Base-by-base conservation (phyloP, 2,329 filamentous ascomycete species). In the Pseudogymnoascus sp. region DNA sequence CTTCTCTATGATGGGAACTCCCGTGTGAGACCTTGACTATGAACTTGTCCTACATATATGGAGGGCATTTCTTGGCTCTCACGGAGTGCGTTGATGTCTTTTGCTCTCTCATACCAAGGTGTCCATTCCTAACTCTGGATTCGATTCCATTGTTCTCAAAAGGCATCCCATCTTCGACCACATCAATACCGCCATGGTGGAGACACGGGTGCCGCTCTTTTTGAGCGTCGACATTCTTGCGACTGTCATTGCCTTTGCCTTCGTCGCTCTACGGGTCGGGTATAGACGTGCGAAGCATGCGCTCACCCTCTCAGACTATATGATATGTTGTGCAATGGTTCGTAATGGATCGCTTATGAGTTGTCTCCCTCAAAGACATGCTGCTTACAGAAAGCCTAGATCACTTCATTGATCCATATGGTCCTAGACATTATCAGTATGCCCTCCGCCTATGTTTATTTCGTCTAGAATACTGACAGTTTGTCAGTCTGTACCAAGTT, bases 321-420 rank as follows among this genome's bases (percentile, higher is more conserved):
- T 53, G 47, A 53, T 53, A 53, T 53, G 47, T 20, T 53, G 47
- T 14, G 47, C 47, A n/a, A 53, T 53, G 47, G 47, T 53, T 53
- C 15, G 47, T 53, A 53, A 20, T 6, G 25, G n/a, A 6, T 33
- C 35, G 47, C n/a, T 20, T 53, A 14, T 53, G 47, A 18, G 9
- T 28, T 14, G 15, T 6, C 11, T 8, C 28, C 15, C 15, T 35
- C 33, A 12, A 33, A 53, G 28, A 33, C 9, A 53, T 35, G 28
- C 6, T 53, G 47, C 47, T 53, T 53, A 53, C 47, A 18, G 11
- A 6, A 53, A 53, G 3, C 28, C 14, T 15, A 53, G 47, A 33
- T 33, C n/a, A 53, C 47, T 18, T 33, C 47, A 7, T 53, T 53
- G 25, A 53, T 53, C 11, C 47, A 53, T 33, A 53, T 53, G 47